These are phyloP conservation scores for Apiospora hydei DNA, from an alignment of 2,329 filamentous ascomycete species.

Conservation along the genomic window DNA sequence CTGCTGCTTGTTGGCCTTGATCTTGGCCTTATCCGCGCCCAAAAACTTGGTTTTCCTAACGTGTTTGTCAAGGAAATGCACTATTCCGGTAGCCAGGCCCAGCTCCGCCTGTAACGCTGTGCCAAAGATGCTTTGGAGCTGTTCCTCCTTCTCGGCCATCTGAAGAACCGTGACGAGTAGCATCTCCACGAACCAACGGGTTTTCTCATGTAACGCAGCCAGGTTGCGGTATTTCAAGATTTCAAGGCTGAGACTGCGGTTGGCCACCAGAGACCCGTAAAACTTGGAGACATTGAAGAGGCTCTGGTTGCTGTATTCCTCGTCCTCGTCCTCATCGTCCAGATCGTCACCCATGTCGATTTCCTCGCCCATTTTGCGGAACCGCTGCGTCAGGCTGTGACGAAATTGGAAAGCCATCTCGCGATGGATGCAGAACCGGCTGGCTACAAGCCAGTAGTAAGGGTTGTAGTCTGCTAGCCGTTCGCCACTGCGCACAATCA, in stretches of 20 bases:
- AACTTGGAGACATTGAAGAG: constrained; percentile 62
- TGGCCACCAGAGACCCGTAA: constrained; percentile 59
- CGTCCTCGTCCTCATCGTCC: constrained; percentile 64
- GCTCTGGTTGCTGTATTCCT: constrained; percentile 59
- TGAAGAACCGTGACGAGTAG: constrained; percentile 79
- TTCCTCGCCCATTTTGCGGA: constrained; percentile 84
- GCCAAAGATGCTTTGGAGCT: constrained; percentile 69
- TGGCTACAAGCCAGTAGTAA: constrained; percentile 89
- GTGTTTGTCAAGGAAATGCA: constrained; percentile 81
- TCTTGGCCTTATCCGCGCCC: constrained; percentile 53
- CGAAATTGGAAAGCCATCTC: constrained; percentile 85
- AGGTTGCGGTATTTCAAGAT: constrained; percentile 78
- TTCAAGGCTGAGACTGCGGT: constrained; percentile 53
- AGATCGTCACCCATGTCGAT: constrained; percentile 65
- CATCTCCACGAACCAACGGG: constrained; percentile 80
- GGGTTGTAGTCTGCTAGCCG: constrained; percentile 88
- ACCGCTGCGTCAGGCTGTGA: constrained; percentile 85
- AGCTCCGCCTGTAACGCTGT: constrained; percentile 61
- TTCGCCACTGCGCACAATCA: constrained; percentile 86
- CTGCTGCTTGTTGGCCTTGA: constrained; percentile 53
- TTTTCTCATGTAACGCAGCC: constrained; percentile 77
- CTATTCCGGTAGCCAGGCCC: constrained; percentile 75
- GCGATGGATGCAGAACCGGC: constrained; percentile 76
- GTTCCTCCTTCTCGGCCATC: constrained; percentile 62
- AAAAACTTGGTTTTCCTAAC: constrained; percentile 70